phyloP scores from a whole-genome alignment of 2,329 filamentous ascomycete species.

The Dactylellina drechsleri region DNA sequence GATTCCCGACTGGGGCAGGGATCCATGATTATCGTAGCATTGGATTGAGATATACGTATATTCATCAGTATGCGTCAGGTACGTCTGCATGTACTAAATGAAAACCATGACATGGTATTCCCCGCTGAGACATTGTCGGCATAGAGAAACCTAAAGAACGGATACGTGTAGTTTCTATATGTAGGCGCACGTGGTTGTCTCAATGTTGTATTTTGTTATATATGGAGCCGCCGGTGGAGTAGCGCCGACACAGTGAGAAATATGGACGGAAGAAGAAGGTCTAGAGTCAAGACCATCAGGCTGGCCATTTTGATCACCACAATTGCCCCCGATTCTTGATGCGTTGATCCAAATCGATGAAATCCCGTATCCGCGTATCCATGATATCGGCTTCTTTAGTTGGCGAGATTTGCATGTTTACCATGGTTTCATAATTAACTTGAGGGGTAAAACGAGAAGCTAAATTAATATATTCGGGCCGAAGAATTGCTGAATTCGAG shows the following conservation, averaged over 20 bases:
- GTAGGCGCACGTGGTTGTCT: not conserved
- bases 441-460: no score
- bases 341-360: slow-evolving; percentile 15
- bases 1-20: no score
- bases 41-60: no score
- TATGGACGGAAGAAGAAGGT: slow-evolving; percentile 40
- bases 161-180: no score
- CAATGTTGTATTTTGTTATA: slow-evolving; percentile 8
- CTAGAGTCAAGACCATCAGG: slow-evolving; percentile 19
- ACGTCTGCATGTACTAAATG: no score
- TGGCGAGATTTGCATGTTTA: slow-evolving; percentile 6
- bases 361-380: slow-evolving; percentile 17
- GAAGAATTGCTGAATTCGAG: no score
- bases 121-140: no score
- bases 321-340: not conserved
- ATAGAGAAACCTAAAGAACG: no score
- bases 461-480: no score
- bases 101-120: no score
- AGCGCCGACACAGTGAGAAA: not conserved
- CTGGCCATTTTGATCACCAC: slow-evolving; percentile 42
- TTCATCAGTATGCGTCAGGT: no score
- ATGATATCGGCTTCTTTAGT: slow-evolving; percentile 6
- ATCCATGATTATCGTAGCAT: no score
- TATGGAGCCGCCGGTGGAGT: not conserved
- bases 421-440: slow-evolving; percentile 18